Evolutionary conservation across 2,329 filamentous ascomycete species (phyloP).

Genomic region (Didymella keratinophila): DNA sequence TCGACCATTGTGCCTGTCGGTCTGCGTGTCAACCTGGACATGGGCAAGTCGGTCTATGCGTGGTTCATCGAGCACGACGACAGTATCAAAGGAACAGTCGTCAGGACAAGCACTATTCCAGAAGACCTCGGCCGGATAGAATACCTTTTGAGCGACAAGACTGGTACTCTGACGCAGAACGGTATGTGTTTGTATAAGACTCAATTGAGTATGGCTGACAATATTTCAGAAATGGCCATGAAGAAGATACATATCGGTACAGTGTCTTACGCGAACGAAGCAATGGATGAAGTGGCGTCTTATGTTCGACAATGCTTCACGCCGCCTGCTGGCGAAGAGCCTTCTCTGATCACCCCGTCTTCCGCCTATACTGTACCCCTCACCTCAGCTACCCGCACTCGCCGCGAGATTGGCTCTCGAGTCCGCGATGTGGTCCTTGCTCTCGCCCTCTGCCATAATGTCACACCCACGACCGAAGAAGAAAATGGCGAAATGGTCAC

Average conservation of each 20-base stretch:
- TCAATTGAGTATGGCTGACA: constrained; percentile 22
- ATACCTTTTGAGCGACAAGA: constrained; percentile 96
- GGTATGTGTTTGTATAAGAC: constrained; percentile 49
- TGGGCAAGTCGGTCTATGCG: constrained; percentile 96
- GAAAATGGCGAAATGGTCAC: constrained; percentile 78
- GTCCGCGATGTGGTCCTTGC: constrained; percentile 94
- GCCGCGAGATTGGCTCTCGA: constrained; percentile 90
- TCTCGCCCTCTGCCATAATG: constrained; percentile 93
- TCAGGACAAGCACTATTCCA: constrained; percentile 95
- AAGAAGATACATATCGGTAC: constrained; percentile 99
- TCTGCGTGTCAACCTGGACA: constrained; percentile 92
- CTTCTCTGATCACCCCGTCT: constrained; percentile 74
- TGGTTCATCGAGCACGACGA: constrained; percentile 92
- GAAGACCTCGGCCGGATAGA: constrained; percentile 96
- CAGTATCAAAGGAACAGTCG: constrained; percentile 89
- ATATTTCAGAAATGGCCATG: constrained; percentile 82
- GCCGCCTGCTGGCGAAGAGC: constrained; percentile 41
- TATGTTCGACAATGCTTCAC: constrained; percentile 88
- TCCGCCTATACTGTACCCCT: constrained; percentile 70
- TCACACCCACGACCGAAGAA: constrained; percentile 89
- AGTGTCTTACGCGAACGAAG: constrained; percentile 96
- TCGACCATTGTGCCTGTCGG: constrained; percentile 99
- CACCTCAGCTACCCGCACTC: constrained; percentile 76
- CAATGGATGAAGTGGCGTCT: constrained; percentile 93
- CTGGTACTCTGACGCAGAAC: constrained; percentile 96